Evolutionary conservation across 1,284 basidiomycete genomes (phyloP), one percentile per base, ranked within the genome.

Genomic region (Naganishia liquefaciens): DNA sequence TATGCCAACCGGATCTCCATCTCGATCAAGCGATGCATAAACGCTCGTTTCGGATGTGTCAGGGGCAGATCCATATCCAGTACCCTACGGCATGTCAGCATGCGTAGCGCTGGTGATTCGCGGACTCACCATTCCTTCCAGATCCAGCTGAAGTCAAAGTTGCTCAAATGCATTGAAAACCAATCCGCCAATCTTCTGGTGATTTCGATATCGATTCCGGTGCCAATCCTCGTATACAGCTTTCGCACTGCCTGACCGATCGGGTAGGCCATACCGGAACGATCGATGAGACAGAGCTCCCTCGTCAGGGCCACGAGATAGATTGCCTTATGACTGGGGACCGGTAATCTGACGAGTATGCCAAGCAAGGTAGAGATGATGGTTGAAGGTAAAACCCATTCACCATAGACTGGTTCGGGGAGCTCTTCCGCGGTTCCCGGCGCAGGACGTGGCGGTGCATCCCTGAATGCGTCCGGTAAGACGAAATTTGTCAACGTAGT

Each of bases 71-170:
- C 76, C 15, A 96, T 80, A 77, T 97, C 94, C 1, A 89, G 87
- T n/a, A 93, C 81, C 92, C 92, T 95, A 69, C 44, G 53, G 40
- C 30, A 13, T n/a, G 47, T 61, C 49, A 71, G 62, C 13, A 21
- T 39, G 49, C 61, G 30, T 47, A 25, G 23, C 15, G 15, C 15
- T 21, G 33, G 19, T 13, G 25, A 54, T 62, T 23, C 21, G 19
- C 47, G 43, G 13, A 21, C 86, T 50, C 68, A 93, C 95, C 96
- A 99, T 83, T 99, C 96, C 73, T 93, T 93, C 96, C 96, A 99
- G n/a, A 94, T 93, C 96, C 96, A 99, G 72, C 88, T 87, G 81
- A 98, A 99, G 23, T 89, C 89, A 78, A 99, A 99, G 80, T 99
- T 99, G 72, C 90, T 93, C 84, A 99, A 89, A 73, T 99, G 96